These are phyloP conservation scores for Gamarada debralockiae DNA, from an alignment of 495 filamentous ascomycete species.

Conservation along the genomic window DNA sequence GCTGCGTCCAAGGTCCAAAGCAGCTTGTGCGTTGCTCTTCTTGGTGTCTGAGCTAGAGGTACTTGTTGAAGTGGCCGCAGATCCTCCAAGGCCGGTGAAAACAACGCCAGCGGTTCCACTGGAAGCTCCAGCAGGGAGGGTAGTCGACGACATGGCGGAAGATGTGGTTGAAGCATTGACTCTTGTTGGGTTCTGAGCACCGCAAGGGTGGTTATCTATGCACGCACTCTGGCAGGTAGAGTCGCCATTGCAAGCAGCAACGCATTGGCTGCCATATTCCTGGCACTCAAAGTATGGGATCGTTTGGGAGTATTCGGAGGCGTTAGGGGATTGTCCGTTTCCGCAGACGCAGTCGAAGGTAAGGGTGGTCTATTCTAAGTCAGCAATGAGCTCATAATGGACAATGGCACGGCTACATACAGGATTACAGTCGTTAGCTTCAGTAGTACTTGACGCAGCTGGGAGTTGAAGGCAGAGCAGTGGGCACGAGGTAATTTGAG, in stretches of 20 bases:
- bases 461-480: conserved; percentile 72
- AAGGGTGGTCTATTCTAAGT: conserved; percentile 51
- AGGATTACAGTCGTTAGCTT: conserved; percentile 63
- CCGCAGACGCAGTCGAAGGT: conserved; percentile 72
- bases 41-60: conserved; percentile 18
- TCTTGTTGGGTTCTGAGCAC: conserved; percentile 64
- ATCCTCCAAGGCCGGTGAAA: conserved; percentile 44
- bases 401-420: conserved; percentile 44
- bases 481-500: conserved; percentile 65
- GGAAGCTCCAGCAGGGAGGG: conserved; percentile 26
- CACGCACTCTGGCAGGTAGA: conserved; percentile 60
- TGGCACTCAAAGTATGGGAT: conserved; percentile 83
- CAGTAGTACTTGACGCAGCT: conserved; percentile 44
- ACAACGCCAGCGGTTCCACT: conserved; percentile 31
- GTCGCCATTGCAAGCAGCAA: conserved; percentile 52
- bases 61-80: conserved; percentile 25
- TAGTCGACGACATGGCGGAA: conserved; percentile 36
- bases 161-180: conserved; percentile 55
- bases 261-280: conserved; percentile 68
- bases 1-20: conserved; percentile 48
- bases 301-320: conserved; percentile 79
- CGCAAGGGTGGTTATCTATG: conserved; percentile 71
- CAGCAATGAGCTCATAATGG: conserved; percentile 15
- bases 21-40: conserved; percentile 32
- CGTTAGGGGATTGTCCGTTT: conserved; percentile 68